Conservation (phyloP, 1,284 basidiomycete genomes). For the Fomitopsis schrenkii region DNA sequence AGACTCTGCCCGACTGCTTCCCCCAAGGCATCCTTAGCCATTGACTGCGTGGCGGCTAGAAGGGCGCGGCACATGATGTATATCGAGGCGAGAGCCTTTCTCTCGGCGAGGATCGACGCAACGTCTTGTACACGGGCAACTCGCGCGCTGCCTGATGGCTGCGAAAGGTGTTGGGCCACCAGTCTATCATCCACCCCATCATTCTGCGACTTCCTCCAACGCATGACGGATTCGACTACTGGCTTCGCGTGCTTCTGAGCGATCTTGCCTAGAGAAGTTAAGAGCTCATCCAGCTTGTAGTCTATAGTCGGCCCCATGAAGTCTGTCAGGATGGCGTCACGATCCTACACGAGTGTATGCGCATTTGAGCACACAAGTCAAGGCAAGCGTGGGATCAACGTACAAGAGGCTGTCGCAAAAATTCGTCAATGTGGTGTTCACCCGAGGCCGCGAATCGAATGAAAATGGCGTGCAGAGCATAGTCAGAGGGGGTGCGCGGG, state of each 20-base stretch:
- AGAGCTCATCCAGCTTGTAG: slow-evolving; percentile 73
- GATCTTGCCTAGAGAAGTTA: slow-evolving; percentile 82
- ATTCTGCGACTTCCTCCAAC: slow-evolving; percentile 80
- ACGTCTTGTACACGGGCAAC: slow-evolving; percentile 47
- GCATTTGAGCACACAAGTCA: slow-evolving; percentile 4
- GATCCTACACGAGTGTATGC: slow-evolving; percentile 43
- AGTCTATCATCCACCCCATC: slow-evolving; percentile 59
- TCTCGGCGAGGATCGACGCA: slow-evolving; percentile 60
- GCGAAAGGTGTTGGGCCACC: slow-evolving; percentile 45
- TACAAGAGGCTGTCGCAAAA: slow-evolving; percentile 68
- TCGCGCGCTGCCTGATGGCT: slow-evolving; percentile 37
- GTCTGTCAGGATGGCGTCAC: slow-evolving; percentile 61
- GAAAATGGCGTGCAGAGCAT: slow-evolving; percentile 83
- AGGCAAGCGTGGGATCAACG: slow-evolving; percentile 22
- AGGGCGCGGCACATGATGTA: slow-evolving; percentile 88
- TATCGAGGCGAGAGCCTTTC: slow-evolving; percentile 78
- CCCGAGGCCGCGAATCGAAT: slow-evolving; percentile 78
- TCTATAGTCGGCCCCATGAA: slow-evolving; percentile 73
- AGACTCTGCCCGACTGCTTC: slow-evolving; percentile 75
- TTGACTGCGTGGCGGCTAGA: slow-evolving; percentile 69
- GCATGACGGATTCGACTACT: slow-evolving; percentile 84
- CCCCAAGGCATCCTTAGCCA: slow-evolving; percentile 72
- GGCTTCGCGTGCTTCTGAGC: slow-evolving; percentile 81
- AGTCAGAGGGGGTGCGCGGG: slow-evolving; percentile 80
- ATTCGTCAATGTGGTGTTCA: slow-evolving; percentile 72